Percentiles rank a stretch among this genome's conserved stretches.
Conservation (phyloP, 805 yeast genomes). For the Ogataea dorogensis region DNA sequence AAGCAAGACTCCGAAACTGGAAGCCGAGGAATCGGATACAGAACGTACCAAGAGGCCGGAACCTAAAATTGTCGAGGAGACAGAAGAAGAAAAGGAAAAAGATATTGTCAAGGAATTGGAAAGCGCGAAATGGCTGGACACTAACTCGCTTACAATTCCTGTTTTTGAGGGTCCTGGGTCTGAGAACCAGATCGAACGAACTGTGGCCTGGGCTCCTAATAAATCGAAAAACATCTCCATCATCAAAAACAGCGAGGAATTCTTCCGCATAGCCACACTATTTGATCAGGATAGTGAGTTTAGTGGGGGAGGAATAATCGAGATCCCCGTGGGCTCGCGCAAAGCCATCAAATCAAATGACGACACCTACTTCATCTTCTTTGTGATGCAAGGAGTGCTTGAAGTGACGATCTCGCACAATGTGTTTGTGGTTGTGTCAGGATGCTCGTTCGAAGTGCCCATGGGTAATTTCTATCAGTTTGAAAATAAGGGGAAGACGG, state of each 20-base stretch:
- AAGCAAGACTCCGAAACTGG: slow-evolving; percentile 21
- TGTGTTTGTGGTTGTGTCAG: slow-evolving; percentile 60
- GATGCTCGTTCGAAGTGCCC: slow-evolving; percentile 82
- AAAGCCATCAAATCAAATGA: slow-evolving; percentile 63
- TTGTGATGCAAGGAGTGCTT: slow-evolving; percentile 66
- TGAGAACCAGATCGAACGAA: slow-evolving; percentile 41
- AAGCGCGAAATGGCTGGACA: slow-evolving; percentile 54
- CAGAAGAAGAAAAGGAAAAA: slow-evolving; percentile 35
- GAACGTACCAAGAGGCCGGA: slow-evolving; percentile 23
- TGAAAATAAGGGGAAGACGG: slow-evolving; percentile 55
- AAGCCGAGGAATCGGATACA: slow-evolving; percentile 2
- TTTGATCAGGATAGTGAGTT: slow-evolving; percentile 62
- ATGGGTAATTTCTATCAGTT: slow-evolving; percentile 71
- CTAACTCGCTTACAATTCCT: slow-evolving; percentile 42
- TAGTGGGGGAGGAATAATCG: slow-evolving; percentile 72
- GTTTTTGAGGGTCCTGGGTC: slow-evolving; percentile 52
- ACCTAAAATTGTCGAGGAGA: slow-evolving; percentile 25
- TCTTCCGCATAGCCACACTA: slow-evolving; percentile 60
- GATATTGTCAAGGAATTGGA: slow-evolving; percentile 35
- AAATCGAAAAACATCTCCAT: slow-evolving; percentile 45
- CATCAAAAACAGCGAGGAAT: slow-evolving; percentile 44
- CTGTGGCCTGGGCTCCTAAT: slow-evolving; percentile 66
- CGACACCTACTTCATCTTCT: slow-evolving; percentile 69
- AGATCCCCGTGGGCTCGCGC: slow-evolving; percentile 58
- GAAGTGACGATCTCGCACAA: slow-evolving; percentile 64